Conservation (phyloP, 2,329 filamentous ascomycete species). For the Cordyceps fumosorosea region DNA sequence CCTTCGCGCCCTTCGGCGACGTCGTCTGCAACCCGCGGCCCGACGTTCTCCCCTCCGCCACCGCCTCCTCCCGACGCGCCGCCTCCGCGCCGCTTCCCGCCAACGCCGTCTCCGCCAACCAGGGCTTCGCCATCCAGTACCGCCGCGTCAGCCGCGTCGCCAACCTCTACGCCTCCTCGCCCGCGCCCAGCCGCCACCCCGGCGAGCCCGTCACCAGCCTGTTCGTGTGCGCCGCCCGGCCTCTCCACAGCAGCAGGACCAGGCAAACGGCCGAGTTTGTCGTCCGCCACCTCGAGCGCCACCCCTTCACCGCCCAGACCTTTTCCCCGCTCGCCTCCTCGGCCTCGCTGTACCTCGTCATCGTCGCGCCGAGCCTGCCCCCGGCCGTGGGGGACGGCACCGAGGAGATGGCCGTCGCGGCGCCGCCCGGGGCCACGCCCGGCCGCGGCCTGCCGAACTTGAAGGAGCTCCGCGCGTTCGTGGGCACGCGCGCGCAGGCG, state of each 20-base stretch:
- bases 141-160: slow-evolving; percentile 67
- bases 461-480: slow-evolving; percentile 62
- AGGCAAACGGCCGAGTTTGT: slow-evolving; percentile 38
- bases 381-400: slow-evolving; percentile 23
- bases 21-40: slow-evolving; percentile 70
- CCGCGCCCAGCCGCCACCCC: slow-evolving; percentile 36
- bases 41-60: slow-evolving; percentile 43
- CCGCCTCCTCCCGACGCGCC: slow-evolving; percentile 34
- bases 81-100: slow-evolving; percentile 28
- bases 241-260: slow-evolving; percentile 16
- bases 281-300: slow-evolving; percentile 72
- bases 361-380: slow-evolving; percentile 75
- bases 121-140: slow-evolving; percentile 85
- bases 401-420: slow-evolving; percentile 19
- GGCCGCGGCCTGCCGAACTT: slow-evolving; percentile 68
- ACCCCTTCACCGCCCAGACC: slow-evolving; percentile 91
- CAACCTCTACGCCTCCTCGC: slow-evolving; percentile 63
- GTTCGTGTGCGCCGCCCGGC: slow-evolving; percentile 64
- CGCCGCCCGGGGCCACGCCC: slow-evolving; percentile 37
- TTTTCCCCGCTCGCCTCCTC: slow-evolving; percentile 68
- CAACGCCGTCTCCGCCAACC: slow-evolving; percentile 62
- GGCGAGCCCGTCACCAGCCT: slow-evolving; percentile 68
- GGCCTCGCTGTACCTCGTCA: slow-evolving; percentile 63
- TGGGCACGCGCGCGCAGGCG: slow-evolving; percentile 70
- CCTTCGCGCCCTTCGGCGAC: slow-evolving; percentile 76